Evolutionary conservation across 805 yeast species (phyloP), one percentile per base, ranked within the genome.

Genomic region (Metschnikowia baotianmanensis): DNA sequence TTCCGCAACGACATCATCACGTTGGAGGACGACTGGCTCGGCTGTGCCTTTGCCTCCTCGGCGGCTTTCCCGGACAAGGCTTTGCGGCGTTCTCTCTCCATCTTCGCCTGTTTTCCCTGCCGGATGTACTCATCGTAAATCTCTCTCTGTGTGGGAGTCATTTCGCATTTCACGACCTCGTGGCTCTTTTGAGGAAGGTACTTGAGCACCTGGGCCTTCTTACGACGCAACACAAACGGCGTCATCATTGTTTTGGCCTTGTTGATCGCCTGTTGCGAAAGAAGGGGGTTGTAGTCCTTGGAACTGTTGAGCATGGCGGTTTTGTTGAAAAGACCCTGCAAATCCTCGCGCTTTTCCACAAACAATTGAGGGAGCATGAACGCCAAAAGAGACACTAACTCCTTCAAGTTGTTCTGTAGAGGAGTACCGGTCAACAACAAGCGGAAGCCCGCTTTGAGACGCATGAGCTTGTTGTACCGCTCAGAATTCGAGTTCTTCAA

Each of bases 191-290:
- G 72, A 1, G 99, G 99, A 43, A 93, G 69, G 58, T 93, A 91
- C 57, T 86, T 79, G 62, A 93, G 74, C 6, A 93, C 99, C 63
- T 91, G 97, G 41, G 78, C 86, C 66, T 93, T 93, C 58, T 83
- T 83, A 60, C 99, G 80, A 63, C 99, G 77, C 55, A 93, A 69
- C 7, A 93, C 91, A 67, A 93, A 93, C 4, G 99, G 99, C 2
- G 95, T 85, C 98, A 93, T 91, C 97, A 93, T 91, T 5, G 93
- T 84, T 60, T 87, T 88, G 3, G 99, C 99, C 57, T 89, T 86
- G 24, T 81, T 75, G 47, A 93, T 89, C 0, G 99, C 95, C 64
- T 91, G 95, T 50, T 83, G 85, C 0, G 97, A 87, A 29, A 93
- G 67, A 31, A 93, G 71, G 2, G 96, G 96, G 51, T 86, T 86